Evolutionary conservation across 129 eudicot species (phyloP), one percentile per base, ranked within the genome.

Genomic region (Tanacetum coccineum): DNA sequence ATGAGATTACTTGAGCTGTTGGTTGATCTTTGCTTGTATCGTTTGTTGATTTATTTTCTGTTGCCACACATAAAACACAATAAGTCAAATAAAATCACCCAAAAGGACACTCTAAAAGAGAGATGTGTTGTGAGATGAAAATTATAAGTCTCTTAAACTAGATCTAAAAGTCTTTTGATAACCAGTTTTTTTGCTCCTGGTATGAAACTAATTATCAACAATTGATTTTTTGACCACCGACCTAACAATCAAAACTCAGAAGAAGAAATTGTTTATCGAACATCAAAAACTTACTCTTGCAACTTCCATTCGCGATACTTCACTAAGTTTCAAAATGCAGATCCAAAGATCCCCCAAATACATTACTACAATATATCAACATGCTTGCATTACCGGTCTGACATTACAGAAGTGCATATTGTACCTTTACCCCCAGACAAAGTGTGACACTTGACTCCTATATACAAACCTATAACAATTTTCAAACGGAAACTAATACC

Each of bases 21-120:
- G 88, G 87, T 56, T 85, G 93, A 66, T 80, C 97, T 85, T 68
- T 85, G 80, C 88, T 76, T 49, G 84, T 76, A 47, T 60, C 84
- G 50, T 80, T 91, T 64, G 85, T 67, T 21, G 87, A 81, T 82
- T 85, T 87, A 68, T 80, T 80, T 79, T 83, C 96, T 85, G 84
- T 22, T 30, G 47, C 48, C 51, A 76, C n/a, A n/a, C 30, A 51
- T 28, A 20, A 47, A 39, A 52, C 49, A 74, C 39, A 72, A 13
- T 21, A 59, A 60, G 58, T 18, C 18, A 11, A 9, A 36, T 36
- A 36, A 36, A 36, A 0, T 36, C 0, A 1, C 42, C 10, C 42
- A 36, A 36, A 36, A 36, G 42, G 42, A 36, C 10, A 0, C 42
- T 0, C 0, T 7, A 36, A 36, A 36, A 36, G 42, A 36, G 42